Percentiles rank a stretch among this genome's conserved stretches.
These are phyloP conservation scores for Citrullus mucosospermus DNA, from an alignment of 306 rosid species.

Conservation along the genomic window DNA sequence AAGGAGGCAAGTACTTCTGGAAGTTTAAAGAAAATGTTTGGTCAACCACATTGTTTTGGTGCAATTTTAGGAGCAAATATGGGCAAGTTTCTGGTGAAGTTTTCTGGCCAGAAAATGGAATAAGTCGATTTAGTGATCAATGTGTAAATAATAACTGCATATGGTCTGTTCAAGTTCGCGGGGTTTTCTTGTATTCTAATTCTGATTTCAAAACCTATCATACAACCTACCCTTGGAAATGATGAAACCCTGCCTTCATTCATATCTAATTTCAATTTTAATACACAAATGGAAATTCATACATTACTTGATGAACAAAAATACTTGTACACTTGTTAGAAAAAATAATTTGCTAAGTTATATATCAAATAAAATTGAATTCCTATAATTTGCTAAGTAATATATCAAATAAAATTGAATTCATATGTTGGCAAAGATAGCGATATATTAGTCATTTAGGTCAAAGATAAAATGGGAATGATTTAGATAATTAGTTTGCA, in stretches of 20 bases:
- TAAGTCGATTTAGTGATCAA: not conserved
- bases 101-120: not conserved
- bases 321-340: too few relatives aligned
- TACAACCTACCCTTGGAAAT: not conserved
- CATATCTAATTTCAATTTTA: not conserved
- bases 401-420: too few relatives aligned
- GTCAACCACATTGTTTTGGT: not conserved
- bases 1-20: not conserved
- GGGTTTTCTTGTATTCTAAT: not conserved
- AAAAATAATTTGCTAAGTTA: too few relatives aligned
- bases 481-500: too few relatives aligned
- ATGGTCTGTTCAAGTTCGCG: not conserved
- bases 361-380: too few relatives aligned
- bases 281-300: too few relatives aligned
- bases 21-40: not conserved
- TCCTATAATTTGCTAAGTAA: too few relatives aligned
- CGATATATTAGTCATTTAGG: too few relatives aligned
- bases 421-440: too few relatives aligned
- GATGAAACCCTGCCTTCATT: not conserved
- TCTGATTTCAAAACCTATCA: not conserved
- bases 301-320: too few relatives aligned
- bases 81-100: not conserved
- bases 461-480: too few relatives aligned
- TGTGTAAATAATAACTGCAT: not conserved
- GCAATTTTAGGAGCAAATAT: not conserved